Base-by-base conservation (phyloP, 2,329 filamentous ascomycete species). In the Penicillium sclerotigenum region DNA sequence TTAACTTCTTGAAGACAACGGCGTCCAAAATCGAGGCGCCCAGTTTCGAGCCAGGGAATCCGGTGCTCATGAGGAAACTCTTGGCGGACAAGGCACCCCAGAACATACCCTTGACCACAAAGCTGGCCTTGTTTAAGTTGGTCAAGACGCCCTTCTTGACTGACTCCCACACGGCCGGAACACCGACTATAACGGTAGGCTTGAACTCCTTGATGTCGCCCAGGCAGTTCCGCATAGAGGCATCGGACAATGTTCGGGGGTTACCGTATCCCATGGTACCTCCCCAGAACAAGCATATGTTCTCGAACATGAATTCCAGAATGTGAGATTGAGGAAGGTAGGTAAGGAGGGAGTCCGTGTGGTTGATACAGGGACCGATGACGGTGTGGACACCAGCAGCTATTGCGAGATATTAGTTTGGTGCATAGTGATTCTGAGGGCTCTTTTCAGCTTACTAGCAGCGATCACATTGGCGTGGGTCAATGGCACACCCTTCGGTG, bases 281-380 rank as follows among this genome's bases (percentile, higher is more conserved):
- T 65, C 94, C 94, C 80, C 93, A 90, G 77, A 87, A 94, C 59
- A 99, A 76, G 56, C 89, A 90, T 8, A 93, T 80, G 73, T 96
- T 97, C 77, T 99, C 94, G 63, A 99, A 90, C 57, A 93, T 89
- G 75, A 96, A 94, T 75, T 99, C 94, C 67, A 99, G 86, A 68
- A 97, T 97, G 72, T 99, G 94, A 2, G 94, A 92, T 51, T 96
- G 86, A 1, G 94, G 94, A 14, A 99, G 84, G 74, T 97, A 99
- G 22, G 92, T 91, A 43, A 99, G 83, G 41, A 97, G 81, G 43
- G 83, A 83, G 65, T 99, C 94, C 43, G 83, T 85, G 56, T 88
- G 86, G 58, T 87, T 87, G 47, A 97, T 84, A 67, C 88, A 88
- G 56, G 87, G 85, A 22, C 89, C 89, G 46, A 97, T 86, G 59